Percentiles rank a stretch among this genome's conserved stretches.
These are phyloP conservation scores for Raphidocelis subcapitata DNA, from an alignment of 139 green algal species.

Conservation along the genomic window DNA sequence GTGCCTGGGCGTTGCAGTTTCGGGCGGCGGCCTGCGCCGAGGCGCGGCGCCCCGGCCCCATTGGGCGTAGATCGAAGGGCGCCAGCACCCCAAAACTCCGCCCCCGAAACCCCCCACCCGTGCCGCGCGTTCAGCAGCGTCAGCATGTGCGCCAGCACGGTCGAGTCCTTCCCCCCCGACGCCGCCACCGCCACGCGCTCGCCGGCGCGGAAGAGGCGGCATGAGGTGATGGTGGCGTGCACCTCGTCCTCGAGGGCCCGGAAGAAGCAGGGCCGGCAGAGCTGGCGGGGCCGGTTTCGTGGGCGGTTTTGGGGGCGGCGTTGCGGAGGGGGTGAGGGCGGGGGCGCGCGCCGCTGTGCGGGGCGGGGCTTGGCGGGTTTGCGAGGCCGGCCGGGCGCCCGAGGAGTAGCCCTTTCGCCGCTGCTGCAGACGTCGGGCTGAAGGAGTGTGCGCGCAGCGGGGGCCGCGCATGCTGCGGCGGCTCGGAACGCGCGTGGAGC, in stretches of 20 bases:
- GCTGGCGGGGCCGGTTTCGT: slow-evolving; percentile 34
- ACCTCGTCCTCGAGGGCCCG: slow-evolving; percentile 87
- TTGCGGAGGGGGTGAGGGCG: neutral
- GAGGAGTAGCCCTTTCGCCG: too few species aligned
- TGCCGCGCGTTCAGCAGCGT: slow-evolving; percentile 88
- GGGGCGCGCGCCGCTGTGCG: neutral
- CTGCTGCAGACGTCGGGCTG: too few species aligned
- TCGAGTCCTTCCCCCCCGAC: slow-evolving; percentile 95
- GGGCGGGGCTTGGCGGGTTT: too few species aligned
- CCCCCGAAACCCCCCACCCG: too few species aligned
- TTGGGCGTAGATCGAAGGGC: too few species aligned
- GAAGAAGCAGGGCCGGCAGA: slow-evolving; percentile 95
- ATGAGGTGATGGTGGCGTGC: slow-evolving; percentile 84
- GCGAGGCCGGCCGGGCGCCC: too few species aligned
- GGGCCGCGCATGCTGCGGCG: neutral
- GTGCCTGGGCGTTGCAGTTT: too few species aligned
- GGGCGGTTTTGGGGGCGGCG: neutral
- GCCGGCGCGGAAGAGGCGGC: slow-evolving; percentile 79
- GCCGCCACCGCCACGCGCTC: slow-evolving; percentile 90
- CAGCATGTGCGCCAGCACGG: slow-evolving; percentile 95
- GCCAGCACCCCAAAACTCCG: too few species aligned
- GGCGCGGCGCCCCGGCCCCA: too few species aligned
- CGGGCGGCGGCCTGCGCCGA: too few species aligned
- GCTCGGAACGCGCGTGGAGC: neutral
- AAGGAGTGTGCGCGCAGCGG: neutral